Base-by-base conservation (phyloP, 805 yeast species). In the Kazachstania psychrophila region DNA sequence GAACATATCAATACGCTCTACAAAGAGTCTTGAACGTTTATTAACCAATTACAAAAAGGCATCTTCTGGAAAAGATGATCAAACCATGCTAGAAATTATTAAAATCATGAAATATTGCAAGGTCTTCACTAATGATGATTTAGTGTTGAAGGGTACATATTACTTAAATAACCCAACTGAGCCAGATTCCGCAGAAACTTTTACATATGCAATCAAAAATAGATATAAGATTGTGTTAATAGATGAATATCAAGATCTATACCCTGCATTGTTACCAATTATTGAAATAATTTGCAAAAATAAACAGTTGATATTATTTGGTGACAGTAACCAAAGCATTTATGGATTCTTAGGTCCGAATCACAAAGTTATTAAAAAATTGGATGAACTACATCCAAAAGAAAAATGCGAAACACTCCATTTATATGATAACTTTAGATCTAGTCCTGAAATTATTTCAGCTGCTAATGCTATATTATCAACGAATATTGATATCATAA, bases 241-340 rank as follows among this genome's bases (percentile, higher is more conserved):
- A 10, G 89, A 82, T 58, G 89, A 82, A 51, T 77, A 76, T 48
- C 89, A 82, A 51, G 89, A 82, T 54, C 65, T 80, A 51, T 72
- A 76, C 43, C 69, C 70, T 0, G 64, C 63, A 8, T 57, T 79
- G 15, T 47, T 72, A 18, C 64, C 65, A 14, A 51, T 80, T 2
- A 57, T 78, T 4, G 49, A 54, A 4, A 51, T 63, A 1, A 57
- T 73, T 2, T 44, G 66, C 0, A 40, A 40, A 6, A 46, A 48
- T 2, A 67, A 72, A 36, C 87, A 81, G 52, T 48, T 82, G 24
- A 69, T 79, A 2, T 54, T 81, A 14, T 79, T 86, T 4, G 88
- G 88, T 1, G 89, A 82, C 56, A 72, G 76, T 1, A 67, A 75
- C 51, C 89, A 82, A 56, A 69, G 81, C 36, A 77, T 82, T 20